Percentiles rank a stretch among this genome's conserved stretches.
These are phyloP conservation scores for Thermomyces lanuginosus DNA, from an alignment of 2,329 filamentous ascomycete genomes.

Conservation along the genomic window DNA sequence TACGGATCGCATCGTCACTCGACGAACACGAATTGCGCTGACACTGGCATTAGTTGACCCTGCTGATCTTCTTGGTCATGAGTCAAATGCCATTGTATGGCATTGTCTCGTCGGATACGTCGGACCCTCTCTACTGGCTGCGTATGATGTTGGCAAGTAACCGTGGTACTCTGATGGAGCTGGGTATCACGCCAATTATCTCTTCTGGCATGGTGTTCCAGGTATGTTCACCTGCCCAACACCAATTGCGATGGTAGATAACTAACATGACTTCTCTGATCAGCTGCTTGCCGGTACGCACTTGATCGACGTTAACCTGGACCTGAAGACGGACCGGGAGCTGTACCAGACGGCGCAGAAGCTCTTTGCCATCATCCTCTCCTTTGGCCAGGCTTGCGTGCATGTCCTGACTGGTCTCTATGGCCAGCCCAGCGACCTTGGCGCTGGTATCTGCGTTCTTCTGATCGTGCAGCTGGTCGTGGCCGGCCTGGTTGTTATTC, in stretches of 20 bases:
- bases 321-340: constrained; percentile 98
- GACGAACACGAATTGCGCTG: constrained; percentile 8
- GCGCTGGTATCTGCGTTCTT: constrained; percentile 94
- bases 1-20: constrained; percentile 16
- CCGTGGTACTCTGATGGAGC: constrained; percentile 84
- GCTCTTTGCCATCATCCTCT: constrained; percentile 93
- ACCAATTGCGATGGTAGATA: background rate
- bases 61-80: constrained; percentile 99
- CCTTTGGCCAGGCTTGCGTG: constrained; percentile 92
- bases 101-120: constrained; percentile 97
- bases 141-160: constrained; percentile 99
- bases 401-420: constrained; percentile 98
- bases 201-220: constrained; percentile 99
- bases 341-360: constrained; percentile 99
- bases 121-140: constrained; percentile 97
- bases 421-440: constrained; percentile 87
- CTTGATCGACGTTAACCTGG: constrained; percentile 99
- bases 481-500: constrained; percentile 95
- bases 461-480: constrained; percentile 95
- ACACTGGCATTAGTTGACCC: constrained; percentile 45
- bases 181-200: constrained; percentile 97
- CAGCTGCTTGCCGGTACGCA: constrained; percentile 92
- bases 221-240: constrained; percentile 19
- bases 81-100: constrained; percentile 99
- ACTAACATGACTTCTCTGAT: constrained; percentile 7